phyloP scores from a whole-genome alignment of 2,329 filamentous ascomycete genomes.

The Phaeophleospora eucalypticola region DNA sequence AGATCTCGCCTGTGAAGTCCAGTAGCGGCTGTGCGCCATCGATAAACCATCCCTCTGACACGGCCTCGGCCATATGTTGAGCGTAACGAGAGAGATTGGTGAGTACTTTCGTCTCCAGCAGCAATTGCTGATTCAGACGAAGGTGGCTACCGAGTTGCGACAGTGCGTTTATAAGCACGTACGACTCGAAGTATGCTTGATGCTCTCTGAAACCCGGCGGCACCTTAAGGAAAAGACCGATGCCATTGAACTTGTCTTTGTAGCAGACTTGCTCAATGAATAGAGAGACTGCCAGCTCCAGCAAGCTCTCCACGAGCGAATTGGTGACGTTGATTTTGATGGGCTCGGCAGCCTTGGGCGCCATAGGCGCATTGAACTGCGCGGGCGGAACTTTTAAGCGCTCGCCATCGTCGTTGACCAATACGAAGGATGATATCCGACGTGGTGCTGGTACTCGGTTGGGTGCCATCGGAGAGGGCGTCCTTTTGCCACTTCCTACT shows the following conservation, averaged over 20 bases:
- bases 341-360: conserved; percentile 51
- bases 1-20: conserved; percentile 76
- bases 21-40: conserved; percentile 78
- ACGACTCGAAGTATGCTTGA: conserved; percentile 92
- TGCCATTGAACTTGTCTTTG: conserved; percentile 85
- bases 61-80: conserved; percentile 77
- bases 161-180: conserved; percentile 72
- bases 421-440: conserved; percentile 84
- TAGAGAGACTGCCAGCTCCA: conserved; percentile 73
- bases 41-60: conserved; percentile 96
- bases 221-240: conserved; percentile 79
- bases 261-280: conserved; percentile 82
- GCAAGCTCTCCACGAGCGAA: conserved; percentile 67
- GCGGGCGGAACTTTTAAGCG: conserved; percentile 57
- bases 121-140: conserved; percentile 64
- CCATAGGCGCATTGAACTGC: conserved; percentile 60
- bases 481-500: conserved; percentile 41
- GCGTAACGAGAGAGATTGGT: conserved; percentile 82
- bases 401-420: conserved; percentile 69
- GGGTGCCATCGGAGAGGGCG: conserved; percentile 26
- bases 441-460: conserved; percentile 61
- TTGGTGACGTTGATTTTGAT: conserved; percentile 55
- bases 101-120: conserved; percentile 77
- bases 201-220: conserved; percentile 92
- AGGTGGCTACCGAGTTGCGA: conserved; percentile 66